Evolutionary conservation across 148 eudicot genomes (phyloP).

Genomic region (Rhododendron kiyosumense): DNA sequence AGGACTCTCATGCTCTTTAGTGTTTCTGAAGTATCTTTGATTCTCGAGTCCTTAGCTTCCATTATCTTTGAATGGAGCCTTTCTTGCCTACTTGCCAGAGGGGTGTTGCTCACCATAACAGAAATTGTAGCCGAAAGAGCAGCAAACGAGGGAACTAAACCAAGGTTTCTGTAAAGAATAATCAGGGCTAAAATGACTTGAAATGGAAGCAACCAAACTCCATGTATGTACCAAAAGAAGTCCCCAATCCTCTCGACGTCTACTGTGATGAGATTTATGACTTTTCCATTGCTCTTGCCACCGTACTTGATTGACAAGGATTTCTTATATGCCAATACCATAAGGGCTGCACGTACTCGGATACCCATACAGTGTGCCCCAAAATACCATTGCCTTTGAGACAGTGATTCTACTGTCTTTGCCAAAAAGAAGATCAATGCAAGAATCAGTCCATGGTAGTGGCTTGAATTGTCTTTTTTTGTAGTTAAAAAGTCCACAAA

Average conservation of each 20-base stretch:
- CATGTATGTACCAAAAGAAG: constrained; percentile 63
- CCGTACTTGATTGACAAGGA: constrained; percentile 53
- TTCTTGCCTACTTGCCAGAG: constrained; percentile 69
- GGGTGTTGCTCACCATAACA: constrained; percentile 79
- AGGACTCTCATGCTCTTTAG: constrained; percentile 85
- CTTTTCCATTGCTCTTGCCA: constrained; percentile 48
- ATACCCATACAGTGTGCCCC: neutral
- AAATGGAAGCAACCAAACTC: constrained; percentile 81
- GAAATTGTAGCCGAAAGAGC: constrained; percentile 60
- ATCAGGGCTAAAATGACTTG: constrained; percentile 65
- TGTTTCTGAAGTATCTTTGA: constrained; percentile 77
- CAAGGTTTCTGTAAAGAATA: constrained; percentile 67
- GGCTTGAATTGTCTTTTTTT: constrained; percentile 37
- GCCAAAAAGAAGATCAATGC: constrained; percentile 2
- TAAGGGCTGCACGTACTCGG: constrained; percentile 25
- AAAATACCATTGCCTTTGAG: neutral
- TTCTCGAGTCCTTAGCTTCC: constrained; percentile 82
- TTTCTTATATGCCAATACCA: constrained; percentile 57
- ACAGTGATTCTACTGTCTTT: constrained; percentile 3
- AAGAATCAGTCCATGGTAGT: constrained; percentile 47
- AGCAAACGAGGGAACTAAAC: constrained; percentile 62
- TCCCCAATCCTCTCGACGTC: constrained; percentile 91
- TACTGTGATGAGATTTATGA: constrained; percentile 55
- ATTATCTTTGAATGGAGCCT: constrained; percentile 63
- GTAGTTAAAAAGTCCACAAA: constrained; percentile 66